Percentiles rank a stretch among this genome's conserved stretches.
These are phyloP conservation scores for Delonix regia DNA, from an alignment of 306 rosid species.

Conservation along the genomic window DNA sequence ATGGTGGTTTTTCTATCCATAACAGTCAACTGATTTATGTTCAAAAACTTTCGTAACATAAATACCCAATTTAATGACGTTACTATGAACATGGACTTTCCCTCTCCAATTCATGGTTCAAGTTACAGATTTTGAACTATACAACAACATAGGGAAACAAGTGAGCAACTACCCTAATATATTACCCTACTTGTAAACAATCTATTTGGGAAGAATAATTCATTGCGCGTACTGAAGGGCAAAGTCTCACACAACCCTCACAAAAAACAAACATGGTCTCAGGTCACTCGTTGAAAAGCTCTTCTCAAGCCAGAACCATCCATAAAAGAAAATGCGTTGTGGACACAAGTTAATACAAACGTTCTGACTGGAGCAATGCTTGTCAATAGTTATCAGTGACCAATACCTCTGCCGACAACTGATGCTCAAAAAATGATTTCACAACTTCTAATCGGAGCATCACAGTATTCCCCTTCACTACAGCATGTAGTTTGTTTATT, in stretches of 20 bases:
- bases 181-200: slow-evolving; percentile 52
- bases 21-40: slow-evolving; percentile 23
- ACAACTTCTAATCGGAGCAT: slow-evolving; percentile 42
- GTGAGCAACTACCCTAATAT: slow-evolving; percentile 51
- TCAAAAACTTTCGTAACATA: slow-evolving; percentile 31
- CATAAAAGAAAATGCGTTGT: slow-evolving; percentile 48
- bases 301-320: slow-evolving; percentile 64
- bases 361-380: slow-evolving; percentile 55
- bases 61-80: slow-evolving; percentile 24
- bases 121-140: slow-evolving; percentile 58
- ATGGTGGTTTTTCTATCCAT: neutral
- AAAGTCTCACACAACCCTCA: slow-evolving; percentile 58
- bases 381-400: slow-evolving; percentile 46
- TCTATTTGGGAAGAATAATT: slow-evolving; percentile 58
- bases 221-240: slow-evolving; percentile 49
- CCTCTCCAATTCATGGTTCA: slow-evolving; percentile 34
- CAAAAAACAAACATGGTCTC: slow-evolving; percentile 54
- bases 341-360: slow-evolving; percentile 39
- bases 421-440: slow-evolving; percentile 45
- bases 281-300: slow-evolving; percentile 52
- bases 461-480: slow-evolving; percentile 37
- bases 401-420: slow-evolving; percentile 45
- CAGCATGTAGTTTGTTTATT: slow-evolving; percentile 44
- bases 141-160: slow-evolving; percentile 51
- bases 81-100: slow-evolving; percentile 53